These are phyloP conservation scores for Blastosporella zonata DNA, from an alignment of 1,284 basidiomycete species.

Conservation along the genomic window DNA sequence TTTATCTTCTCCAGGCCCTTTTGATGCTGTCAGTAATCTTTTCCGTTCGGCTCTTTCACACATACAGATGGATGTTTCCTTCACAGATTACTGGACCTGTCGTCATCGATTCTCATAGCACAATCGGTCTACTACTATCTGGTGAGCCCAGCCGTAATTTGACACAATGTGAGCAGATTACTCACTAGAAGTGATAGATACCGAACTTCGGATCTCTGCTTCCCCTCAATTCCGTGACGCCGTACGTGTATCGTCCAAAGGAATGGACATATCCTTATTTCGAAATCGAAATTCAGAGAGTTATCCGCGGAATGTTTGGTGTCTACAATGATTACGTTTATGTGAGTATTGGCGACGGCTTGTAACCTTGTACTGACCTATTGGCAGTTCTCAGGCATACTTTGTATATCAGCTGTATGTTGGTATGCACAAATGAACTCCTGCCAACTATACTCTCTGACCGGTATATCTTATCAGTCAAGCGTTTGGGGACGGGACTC, in stretches of 20 bases:
- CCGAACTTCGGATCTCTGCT: conserved; percentile 26
- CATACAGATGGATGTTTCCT: background rate
- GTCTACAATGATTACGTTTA: conserved; percentile 36
- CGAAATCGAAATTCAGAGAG: conserved; percentile 23
- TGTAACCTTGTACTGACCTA: background rate
- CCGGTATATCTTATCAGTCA: conserved; percentile 8
- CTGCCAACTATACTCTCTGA: background rate
- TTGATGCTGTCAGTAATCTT: conserved; percentile 22
- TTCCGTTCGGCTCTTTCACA: background rate
- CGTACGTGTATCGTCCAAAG: conserved; percentile 10
- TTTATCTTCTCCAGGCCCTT: conserved; percentile 17
- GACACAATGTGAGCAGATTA: background rate
- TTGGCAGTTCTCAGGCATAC: conserved; percentile 38
- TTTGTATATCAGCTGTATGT: conserved; percentile 39
- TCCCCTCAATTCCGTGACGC: conserved; percentile 21
- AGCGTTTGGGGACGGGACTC: conserved; percentile 8
- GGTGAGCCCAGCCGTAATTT: conserved; percentile 12
- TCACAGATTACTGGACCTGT: conserved; percentile 22
- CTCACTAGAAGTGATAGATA: conserved; percentile 16
- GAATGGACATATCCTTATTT: background rate
- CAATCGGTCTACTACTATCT: conserved; percentile 28
- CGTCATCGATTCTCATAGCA: conserved; percentile 25
- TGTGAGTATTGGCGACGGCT: conserved; percentile 23
- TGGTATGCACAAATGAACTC: conserved; percentile 21
- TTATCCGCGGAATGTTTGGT: conserved; percentile 36